Evolutionary conservation across 768 basidiomycete species (phyloP), one percentile per base, ranked within the genome.

Genomic region (Myochromella boudieri): DNA sequence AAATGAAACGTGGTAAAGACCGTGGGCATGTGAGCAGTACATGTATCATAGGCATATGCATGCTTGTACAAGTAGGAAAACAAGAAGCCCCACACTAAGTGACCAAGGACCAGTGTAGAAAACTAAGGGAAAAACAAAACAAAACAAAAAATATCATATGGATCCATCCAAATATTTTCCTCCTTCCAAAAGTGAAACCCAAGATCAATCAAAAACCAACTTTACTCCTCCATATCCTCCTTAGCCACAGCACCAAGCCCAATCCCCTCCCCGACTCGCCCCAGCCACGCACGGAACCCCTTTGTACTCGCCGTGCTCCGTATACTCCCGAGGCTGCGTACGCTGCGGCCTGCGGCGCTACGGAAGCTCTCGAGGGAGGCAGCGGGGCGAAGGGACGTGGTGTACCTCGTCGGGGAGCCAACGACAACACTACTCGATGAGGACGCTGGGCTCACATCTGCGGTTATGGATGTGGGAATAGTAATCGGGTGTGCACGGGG

Each of bases 311-410:
- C 61, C 14, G 66, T 66, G 55, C 74, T 75, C 55, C 68, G 70
- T 36, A 71, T 60, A 46, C 73, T 75, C 43, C 67, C 69, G 25
- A 73, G 55, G 48, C 75, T 74, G 37, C 68, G 65, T 38, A 72
- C 66, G 45, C 75, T 77, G 50, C 69, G 61, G n/a, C 67, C 65
- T 14, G 65, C 71, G 6, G 60, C 56, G 44, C 75, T 77, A 25
- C 70, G 68, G 55, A 76, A 72, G 55, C 74, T 76, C 58, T 80
- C 78, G 42, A 71, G 60, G 2, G 76, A 76, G 5, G 75, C 68
- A 10, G 67, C 66, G 18, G 57, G 60, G 28, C 68, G 66, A 43
- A 74, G 59, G 10, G 62, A 55, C 25, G 52, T 36, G 10, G 52
- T 11, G 44, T 41, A 43, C 28, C 48, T 49, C 6, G 62, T 54